Evolutionary conservation across 2,329 filamentous ascomycete species (phyloP).

Genomic region (Fusarium sp.): DNA sequence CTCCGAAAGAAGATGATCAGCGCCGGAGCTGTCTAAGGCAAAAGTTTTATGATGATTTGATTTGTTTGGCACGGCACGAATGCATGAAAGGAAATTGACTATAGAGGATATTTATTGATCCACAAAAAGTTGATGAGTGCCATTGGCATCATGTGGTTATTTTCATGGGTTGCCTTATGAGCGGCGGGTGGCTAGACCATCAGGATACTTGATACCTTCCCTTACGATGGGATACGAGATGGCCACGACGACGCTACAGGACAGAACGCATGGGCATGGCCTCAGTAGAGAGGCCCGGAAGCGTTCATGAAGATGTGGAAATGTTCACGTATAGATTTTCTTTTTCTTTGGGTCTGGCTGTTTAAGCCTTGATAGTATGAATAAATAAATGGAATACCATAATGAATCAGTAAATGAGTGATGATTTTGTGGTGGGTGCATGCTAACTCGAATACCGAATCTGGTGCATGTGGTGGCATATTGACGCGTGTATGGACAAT

Average conservation of each 20-base stretch:
- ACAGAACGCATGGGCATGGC: slow-evolving; percentile 44
- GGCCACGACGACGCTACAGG: slow-evolving; percentile 43
- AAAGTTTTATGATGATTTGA: slow-evolving; percentile 25
- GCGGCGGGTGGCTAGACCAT: slow-evolving; percentile 44
- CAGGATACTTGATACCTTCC: slow-evolving; percentile 41
- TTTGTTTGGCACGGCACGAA: slow-evolving; percentile 36
- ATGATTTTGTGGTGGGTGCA: too few relatives aligned
- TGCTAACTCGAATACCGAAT: too few relatives aligned
- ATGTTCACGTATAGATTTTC: slow-evolving; percentile 51
- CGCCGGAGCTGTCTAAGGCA: slow-evolving; percentile 80
- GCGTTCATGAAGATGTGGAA: slow-evolving; percentile 46
- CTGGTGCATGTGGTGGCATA: background rate
- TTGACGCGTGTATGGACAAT: background rate
- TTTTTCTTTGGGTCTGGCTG: slow-evolving; percentile 43
- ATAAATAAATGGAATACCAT: slow-evolving; percentile 37
- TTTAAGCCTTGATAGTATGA: slow-evolving; percentile 42
- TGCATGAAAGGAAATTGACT: slow-evolving; percentile 43
- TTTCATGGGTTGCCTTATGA: slow-evolving; percentile 46
- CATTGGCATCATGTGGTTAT: slow-evolving; percentile 43
- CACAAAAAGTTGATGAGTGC: slow-evolving; percentile 46
- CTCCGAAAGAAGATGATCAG: slow-evolving; percentile 99
- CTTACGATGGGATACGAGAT: slow-evolving; percentile 33
- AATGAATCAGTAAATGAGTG: background rate
- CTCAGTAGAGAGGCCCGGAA: slow-evolving; percentile 46
- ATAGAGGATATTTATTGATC: slow-evolving; percentile 43